phyloP scores from a whole-genome alignment of 306 rosid genomes.

The Corylus heterophylla region DNA sequence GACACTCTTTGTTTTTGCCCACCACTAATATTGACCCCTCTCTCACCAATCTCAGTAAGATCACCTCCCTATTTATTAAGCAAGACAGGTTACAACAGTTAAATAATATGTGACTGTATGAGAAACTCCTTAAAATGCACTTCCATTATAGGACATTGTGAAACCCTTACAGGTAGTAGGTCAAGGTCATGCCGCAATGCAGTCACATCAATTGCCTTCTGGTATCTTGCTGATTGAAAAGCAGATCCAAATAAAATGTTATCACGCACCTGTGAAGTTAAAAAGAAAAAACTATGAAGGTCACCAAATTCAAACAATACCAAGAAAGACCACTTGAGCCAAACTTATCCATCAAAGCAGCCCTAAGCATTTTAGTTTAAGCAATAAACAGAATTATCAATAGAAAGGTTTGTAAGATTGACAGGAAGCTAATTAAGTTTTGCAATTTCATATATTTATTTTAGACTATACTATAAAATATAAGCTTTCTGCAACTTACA shows the following conservation, averaged over 20 bases:
- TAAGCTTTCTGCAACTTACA: conserved; percentile 48
- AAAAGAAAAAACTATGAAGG: not conserved
- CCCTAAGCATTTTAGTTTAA: not conserved
- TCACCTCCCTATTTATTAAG: conserved; percentile 50
- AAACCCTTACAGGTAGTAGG: conserved; percentile 68
- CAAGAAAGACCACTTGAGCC: not conserved
- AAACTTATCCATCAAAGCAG: not conserved
- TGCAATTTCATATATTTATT: not conserved
- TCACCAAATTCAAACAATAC: conserved; percentile 2
- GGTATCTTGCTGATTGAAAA: conserved; percentile 59
- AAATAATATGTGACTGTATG: not conserved
- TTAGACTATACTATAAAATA: not conserved
- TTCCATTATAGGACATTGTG: conserved; percentile 15
- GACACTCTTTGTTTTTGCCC: conserved; percentile 97
- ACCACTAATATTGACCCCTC: conserved; percentile 94
- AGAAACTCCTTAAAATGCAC: not conserved
- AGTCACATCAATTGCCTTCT: conserved; percentile 68
- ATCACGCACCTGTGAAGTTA: conserved; percentile 65
- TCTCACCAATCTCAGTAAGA: conserved; percentile 90
- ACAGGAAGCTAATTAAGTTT: not conserved
- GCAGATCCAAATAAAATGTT: conserved; percentile 80
- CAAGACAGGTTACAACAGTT: conserved; percentile 26
- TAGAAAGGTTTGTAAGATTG: not conserved
- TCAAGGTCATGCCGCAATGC: conserved; percentile 73
- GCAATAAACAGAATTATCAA: not conserved